Evolutionary conservation across 2,329 filamentous ascomycete genomes (phyloP), one percentile per base, ranked within the genome.

Genomic region (Colletotrichum magnum): DNA sequence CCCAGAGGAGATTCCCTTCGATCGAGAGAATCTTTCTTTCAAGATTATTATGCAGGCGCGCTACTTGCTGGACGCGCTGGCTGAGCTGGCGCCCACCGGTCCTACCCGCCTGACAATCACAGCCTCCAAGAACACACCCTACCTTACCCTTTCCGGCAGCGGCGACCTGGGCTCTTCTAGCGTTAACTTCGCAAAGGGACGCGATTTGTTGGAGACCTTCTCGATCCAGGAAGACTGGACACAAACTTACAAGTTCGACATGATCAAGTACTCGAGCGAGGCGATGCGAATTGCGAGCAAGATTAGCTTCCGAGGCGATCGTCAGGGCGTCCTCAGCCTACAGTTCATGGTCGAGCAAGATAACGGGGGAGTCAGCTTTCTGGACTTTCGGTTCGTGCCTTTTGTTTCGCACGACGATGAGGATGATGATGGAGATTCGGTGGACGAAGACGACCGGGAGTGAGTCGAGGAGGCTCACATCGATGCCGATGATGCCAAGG

Each of bases 311-410:
- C 87, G 96, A 16, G 92, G 94, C 0, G 96, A 99, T 79, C 86
- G 88, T 2, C 94, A 97, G 77, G 95, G 96, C 0, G 95, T 99
- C 36, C 80, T 99, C 72, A 98, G 94, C 80, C 82, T 98, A 78
- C 96, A 99, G 77, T 98, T 98, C 76, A 96, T 99, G 92, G 92
- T 99, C 16, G 94, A 98, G 77, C 86, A 95, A 50, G 94, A 96
- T 71, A 88, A 88, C 6, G 87, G 88, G 5, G 85, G 86, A 26
- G 84, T 90, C 47, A 93, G 90, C 74, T 97, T 95, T 80, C 86
- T 96, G 26, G 93, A 96, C 79, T 97, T 95, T 79, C 86, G 92
- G 21, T 94, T 96, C 77, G 91, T 97, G 66, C 93, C 94, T 16
- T 91, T 90, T 63, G 85, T 87, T 16, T 87, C 88, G 24, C 88